Evolutionary conservation across 805 yeast genomes (phyloP).

Genomic region (Saccharomycopsis fermentans): DNA sequence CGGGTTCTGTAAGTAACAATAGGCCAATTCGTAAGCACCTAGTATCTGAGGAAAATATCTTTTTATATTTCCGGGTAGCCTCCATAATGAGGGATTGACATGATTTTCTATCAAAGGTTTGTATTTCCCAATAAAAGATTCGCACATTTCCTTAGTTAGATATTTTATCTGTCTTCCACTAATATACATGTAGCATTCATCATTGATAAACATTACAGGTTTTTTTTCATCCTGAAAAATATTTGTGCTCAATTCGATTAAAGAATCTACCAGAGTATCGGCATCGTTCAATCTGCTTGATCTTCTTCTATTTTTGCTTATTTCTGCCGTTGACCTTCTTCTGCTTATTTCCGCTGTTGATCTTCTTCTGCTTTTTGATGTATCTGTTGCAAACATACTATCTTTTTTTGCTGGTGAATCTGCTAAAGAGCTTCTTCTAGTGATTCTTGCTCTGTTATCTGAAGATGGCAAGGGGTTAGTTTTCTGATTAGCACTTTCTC

Average conservation of each 20-base stretch:
- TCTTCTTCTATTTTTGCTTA: neutral
- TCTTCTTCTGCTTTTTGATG: neutral
- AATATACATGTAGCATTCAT: slow-evolving; percentile 11
- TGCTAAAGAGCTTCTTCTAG: neutral
- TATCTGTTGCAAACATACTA: too few relatives aligned
- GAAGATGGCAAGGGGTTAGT: neutral
- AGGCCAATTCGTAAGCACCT: slow-evolving; percentile 14
- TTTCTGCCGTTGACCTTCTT: neutral
- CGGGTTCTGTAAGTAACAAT: neutral
- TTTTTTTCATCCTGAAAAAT: neutral
- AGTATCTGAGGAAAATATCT: slow-evolving; percentile 3
- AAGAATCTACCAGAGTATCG: neutral
- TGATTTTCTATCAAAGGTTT: neutral
- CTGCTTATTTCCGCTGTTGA: neutral
- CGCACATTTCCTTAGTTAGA: slow-evolving; percentile 11
- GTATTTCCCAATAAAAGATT: slow-evolving; percentile 3
- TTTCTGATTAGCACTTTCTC: neutral
- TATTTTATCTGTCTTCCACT: slow-evolving; percentile 6
- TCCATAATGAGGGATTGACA: neutral
- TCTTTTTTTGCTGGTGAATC: neutral
- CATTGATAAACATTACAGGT: slow-evolving; percentile 16
- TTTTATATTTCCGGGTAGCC: slow-evolving; percentile 2
- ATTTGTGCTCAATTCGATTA: neutral
- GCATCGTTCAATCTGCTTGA: neutral
- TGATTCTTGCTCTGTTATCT: neutral